Evolutionary conservation across 108 stramenopile species (phyloP).

Genomic region (Cyclotella distinguenda): DNA sequence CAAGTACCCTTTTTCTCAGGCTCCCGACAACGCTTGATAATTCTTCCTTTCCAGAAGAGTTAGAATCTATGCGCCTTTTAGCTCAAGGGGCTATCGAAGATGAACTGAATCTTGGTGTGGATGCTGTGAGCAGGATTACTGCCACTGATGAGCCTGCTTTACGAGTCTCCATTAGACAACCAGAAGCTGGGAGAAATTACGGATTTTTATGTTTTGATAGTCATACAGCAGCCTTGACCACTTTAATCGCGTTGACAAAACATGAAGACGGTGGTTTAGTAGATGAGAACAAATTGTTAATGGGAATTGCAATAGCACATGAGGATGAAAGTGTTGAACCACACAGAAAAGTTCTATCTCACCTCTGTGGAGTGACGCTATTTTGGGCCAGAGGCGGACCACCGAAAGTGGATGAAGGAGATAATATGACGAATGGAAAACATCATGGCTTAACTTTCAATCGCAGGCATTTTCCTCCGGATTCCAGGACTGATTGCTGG

Average conservation of each 20-base stretch:
- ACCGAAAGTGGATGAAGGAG: conserved; percentile 20
- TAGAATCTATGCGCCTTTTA: conserved; percentile 50
- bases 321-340: conserved; percentile 4
- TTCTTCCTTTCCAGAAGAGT: conserved; percentile 23
- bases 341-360: conserved; percentile 10
- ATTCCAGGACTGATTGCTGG: conserved; percentile 86
- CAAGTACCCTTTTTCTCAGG: conserved; percentile 72
- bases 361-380: conserved; percentile 54
- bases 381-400: conserved; percentile 67
- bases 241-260: conserved; percentile 77
- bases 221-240: conserved; percentile 86
- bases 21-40: conserved; percentile 49
- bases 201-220: conserved; percentile 87
- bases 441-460: conserved; percentile 52
- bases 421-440: conserved; percentile 25
- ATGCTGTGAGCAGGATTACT: conserved; percentile 63
- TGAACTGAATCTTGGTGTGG: conserved; percentile 60
- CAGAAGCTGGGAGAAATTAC: conserved; percentile 49
- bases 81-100: conserved; percentile 73
- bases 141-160: conserved; percentile 81
- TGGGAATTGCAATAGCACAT: not conserved
- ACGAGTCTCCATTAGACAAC: conserved; percentile 53
- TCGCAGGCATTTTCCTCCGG: conserved; percentile 68
- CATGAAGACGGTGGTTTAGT: conserved; percentile 76
- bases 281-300: conserved; percentile 23